A percentile compares a stretch with the other conserved stretches of the same genome.
Conservation (phyloP, 495 filamentous ascomycete genomes). For the Lepraria neglecta region DNA sequence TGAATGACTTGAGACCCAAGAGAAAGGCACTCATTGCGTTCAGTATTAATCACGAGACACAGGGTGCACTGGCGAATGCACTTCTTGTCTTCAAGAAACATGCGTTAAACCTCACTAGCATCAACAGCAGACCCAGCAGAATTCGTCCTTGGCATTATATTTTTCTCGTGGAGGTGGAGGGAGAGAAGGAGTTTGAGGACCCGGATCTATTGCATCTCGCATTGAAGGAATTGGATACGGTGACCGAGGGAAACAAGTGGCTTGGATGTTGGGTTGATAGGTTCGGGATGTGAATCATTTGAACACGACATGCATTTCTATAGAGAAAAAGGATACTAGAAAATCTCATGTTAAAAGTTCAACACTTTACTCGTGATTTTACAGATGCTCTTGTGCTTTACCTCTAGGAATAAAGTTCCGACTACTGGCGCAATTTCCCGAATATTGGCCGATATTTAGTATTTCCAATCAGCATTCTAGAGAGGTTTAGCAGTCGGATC, state of each 20-base stretch:
- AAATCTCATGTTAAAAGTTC: neutral
- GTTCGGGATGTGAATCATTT: neutral
- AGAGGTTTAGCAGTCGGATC: too few species aligned
- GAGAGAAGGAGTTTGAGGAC: conserved; percentile 43
- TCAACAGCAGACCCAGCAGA: conserved; percentile 77
- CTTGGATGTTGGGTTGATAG: conserved; percentile 48
- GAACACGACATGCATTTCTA: neutral
- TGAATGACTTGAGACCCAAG: conserved; percentile 22
- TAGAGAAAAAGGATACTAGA: neutral
- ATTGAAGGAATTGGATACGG: conserved; percentile 42
- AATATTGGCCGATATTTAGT: too few species aligned
- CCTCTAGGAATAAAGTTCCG: neutral
- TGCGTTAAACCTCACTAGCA: conserved; percentile 79
- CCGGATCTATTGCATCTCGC: conserved; percentile 47
- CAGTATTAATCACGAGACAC: conserved; percentile 66
- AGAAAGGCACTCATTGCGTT: conserved; percentile 76
- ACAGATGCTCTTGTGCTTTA: neutral
- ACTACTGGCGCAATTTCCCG: neutral
- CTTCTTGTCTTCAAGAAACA: conserved; percentile 67
- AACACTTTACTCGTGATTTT: neutral
- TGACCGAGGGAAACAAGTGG: conserved; percentile 45
- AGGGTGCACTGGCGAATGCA: conserved; percentile 75
- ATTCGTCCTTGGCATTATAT: conserved; percentile 79
- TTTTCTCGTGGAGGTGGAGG: conserved; percentile 88
- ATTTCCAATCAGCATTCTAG: too few species aligned